Evolutionary conservation across 768 basidiomycete genomes (phyloP), one percentile per base, ranked within the genome.

Genomic region (Saitozyma sp.): DNA sequence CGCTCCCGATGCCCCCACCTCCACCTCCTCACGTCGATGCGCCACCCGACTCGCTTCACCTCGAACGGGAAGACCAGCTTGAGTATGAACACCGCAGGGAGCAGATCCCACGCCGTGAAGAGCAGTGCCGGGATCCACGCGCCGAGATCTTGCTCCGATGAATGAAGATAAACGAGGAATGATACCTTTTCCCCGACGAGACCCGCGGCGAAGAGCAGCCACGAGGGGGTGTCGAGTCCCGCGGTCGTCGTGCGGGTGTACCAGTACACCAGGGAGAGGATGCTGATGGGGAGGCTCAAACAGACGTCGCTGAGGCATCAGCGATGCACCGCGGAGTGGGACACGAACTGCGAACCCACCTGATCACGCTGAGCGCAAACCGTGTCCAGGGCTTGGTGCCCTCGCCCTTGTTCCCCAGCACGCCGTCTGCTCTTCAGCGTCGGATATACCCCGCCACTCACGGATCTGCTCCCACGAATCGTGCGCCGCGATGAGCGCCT

Each of bases 261-360:
- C 68, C 68, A 69, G 58, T 69, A 69, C 8, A 63, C 53, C 0
- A 59, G 20, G 43, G 43, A 45, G 17, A 69, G 55, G 14, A 69
- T 11, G 1, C 50, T 17, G 20, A 63, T 41, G 3, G 67, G 61
- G 13, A 69, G 13, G 16, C 52, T 43, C 11, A 59, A 9, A 38
- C 49, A 5, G 29, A 62, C 41, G 14, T 58, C 55, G 11, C 65
- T 62, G 50, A 9, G 16, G 19, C 11, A 3, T 39, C 58, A 52
- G 61, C 45, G n/a, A 45, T 16, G 45, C 45, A 46, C n/a, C n/a
- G 13, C 11, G 45, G 13, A 50, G 55, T 29, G 29, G 29, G 54
- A 56, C 16, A 9, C 19, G 41, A 7, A 9, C 16, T 48, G 43
- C 29, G 37, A 9, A 55, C 65, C 41, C 38, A 66, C 65, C 37